Evolutionary conservation across 1,284 basidiomycete genomes (phyloP), one percentile per base, ranked within the genome.

Genomic region (Moesziomyces sp.): DNA sequence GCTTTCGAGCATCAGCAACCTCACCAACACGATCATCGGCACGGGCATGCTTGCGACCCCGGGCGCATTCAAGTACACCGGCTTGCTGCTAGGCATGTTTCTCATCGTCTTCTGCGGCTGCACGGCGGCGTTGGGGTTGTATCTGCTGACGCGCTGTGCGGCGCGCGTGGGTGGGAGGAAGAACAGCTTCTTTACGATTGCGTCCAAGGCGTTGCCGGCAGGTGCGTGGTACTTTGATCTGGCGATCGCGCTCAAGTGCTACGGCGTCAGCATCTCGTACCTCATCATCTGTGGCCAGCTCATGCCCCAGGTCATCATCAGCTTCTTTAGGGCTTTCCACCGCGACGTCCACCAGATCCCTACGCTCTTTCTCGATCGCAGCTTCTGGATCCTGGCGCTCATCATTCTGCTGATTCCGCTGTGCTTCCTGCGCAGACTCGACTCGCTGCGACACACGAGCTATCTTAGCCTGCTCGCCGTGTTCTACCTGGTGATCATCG

Each of bases 281-380:
- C 88, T 85, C 43, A 76, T 77, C 65, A 82, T 84, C 40, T 77
- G 72, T 43, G 74, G 74, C 2, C 72, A 79, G 46, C 88, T 98
- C 52, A 92, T 97, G 88, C 96, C 97, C 1, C 94, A 91, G 81
- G 96, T 98, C n/a, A 90, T 94, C 35, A 86, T 88, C 62, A 91
- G 93, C 13, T 87, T 98, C 54, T 92, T 74, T 38, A 61, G 75
- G 4, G 70, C 74, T 8, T 62, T 81, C 45, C 59, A 73, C 26
- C 11, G 54, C 2, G 66, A 76, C 48, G 40, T 68, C 11, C 67
- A 75, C 46, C 55, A 76, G 46, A 71, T 83, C 13, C 77, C 81
- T 1, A 42, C 24, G 1, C n/a, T 77, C 16, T 64, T 82, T 11
- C 86, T 94, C 16, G 91, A 91, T 46, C 90, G 92, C 23, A 88